Evolutionary conservation across 2,329 filamentous ascomycete species (phyloP), one percentile per base, ranked within the genome.

Genomic region (Neofusicoccum sp.): DNA sequence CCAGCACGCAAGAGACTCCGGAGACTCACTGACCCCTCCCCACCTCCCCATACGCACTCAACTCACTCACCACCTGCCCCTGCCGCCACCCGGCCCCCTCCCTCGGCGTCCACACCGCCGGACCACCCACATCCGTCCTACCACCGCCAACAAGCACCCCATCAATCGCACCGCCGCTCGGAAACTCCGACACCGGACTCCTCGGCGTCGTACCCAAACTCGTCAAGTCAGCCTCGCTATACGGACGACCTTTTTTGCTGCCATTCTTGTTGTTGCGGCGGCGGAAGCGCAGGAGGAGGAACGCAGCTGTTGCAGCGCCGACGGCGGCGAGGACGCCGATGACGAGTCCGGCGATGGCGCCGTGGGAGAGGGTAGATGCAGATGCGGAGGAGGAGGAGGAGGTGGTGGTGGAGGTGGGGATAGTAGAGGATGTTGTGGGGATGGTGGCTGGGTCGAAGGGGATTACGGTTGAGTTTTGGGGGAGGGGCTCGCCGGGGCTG

Each of bases 321-420:
- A 61, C 67, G 0, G 70, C 63, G 12, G 68, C 47, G 4, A 70
- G 49, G 4, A 82, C 86, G 41, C 84, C 86, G 43, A 86, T 78
- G 76, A 82, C 88, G 72, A 90, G 78, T 1, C 76, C 78, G 0
- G 71, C 76, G 26, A 79, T 78, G 1, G 75, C 73, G 28, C 76
- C 76, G 6, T 65, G 63, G 14, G 70, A 68, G 6, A 79, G 66
- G 3, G 60, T 14, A 1, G 36, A 8, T 1, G 45, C 24, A 3
- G 1, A 38, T 41, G 48, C 12, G 31, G 48, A 26, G 3, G 44
- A 6, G 0, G 41, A 14, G 4, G 26, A 16, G 1, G 31, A 38
- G 3, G 41, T 28, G 34, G 59, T n/a, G 11, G 64, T 44, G n/a
- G n/a, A 44, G 20, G 16, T 54, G n/a, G n/a, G n/a, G n/a, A n/a